These are phyloP conservation scores for Chaetomidium leptoderma DNA, from an alignment of 495 filamentous ascomycete genomes.

Conservation along the genomic window DNA sequence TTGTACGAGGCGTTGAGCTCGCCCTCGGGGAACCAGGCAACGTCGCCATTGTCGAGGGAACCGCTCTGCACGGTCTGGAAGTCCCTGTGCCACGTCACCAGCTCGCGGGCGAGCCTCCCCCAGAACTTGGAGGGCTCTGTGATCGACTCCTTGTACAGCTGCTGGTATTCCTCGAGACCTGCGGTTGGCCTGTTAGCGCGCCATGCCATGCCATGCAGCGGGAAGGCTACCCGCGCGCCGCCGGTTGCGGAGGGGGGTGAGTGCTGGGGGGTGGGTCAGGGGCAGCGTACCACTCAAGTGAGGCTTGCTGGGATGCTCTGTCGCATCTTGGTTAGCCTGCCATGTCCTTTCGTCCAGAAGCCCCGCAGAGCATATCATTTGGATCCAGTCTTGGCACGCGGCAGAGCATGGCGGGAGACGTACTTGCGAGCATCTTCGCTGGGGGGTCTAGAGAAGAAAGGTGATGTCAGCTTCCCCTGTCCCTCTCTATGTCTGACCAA, in stretches of 20 bases:
- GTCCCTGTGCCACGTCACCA: constrained; percentile 84
- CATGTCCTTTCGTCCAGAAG: constrained; percentile 28
- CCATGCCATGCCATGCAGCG: not conserved
- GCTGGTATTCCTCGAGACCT: constrained; percentile 80
- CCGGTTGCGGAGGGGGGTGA: constrained; percentile 3
- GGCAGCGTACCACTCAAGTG: constrained; percentile 47
- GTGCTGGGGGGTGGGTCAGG: constrained; percentile 1
- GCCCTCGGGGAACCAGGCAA: constrained; percentile 92
- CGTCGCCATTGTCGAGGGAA: constrained; percentile 74
- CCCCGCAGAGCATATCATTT: constrained; percentile 23
- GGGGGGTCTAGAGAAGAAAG: constrained; percentile 33
- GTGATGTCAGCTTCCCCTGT: not conserved
- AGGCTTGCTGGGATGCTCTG: constrained; percentile 58
- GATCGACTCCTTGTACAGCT: constrained; percentile 94
- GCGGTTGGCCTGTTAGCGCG: constrained; percentile 22
- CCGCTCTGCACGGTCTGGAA: constrained; percentile 88
- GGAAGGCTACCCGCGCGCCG: not conserved
- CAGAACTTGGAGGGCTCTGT: constrained; percentile 88
- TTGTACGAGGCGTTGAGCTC: constrained; percentile 95
- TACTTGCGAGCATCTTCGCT: constrained; percentile 59
- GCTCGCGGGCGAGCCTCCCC: constrained; percentile 76
- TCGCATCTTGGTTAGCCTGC: constrained; percentile 30
- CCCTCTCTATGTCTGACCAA: not conserved
- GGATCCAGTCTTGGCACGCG: constrained; percentile 18
- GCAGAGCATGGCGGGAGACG: constrained; percentile 33